Evolutionary conservation across 176 grass and related monocot species (phyloP).

Genomic region (Phyllostachys edulis): DNA sequence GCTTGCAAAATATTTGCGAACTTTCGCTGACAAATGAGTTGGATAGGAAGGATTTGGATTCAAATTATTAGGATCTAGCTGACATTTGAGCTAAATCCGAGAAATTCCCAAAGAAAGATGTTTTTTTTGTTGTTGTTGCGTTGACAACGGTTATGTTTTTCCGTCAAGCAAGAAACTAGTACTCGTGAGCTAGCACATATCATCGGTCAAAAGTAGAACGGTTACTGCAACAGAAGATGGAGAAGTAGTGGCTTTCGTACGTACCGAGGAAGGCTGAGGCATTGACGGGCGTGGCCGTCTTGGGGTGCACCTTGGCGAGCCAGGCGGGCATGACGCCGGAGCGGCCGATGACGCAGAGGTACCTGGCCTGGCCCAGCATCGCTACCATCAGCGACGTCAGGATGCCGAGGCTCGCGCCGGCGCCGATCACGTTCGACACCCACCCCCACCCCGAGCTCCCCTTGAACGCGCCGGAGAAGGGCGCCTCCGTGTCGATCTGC

Average conservation of each 20-base stretch:
- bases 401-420: slow-evolving; percentile 81
- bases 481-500: slow-evolving; percentile 84
- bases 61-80: background rate
- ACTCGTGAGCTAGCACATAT: background rate
- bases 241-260: background rate
- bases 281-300: slow-evolving; percentile 77
- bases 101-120: background rate
- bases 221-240: background rate
- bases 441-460: slow-evolving; percentile 55
- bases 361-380: slow-evolving; percentile 93
- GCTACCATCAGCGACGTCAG: slow-evolving; percentile 85
- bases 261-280: slow-evolving; percentile 83
- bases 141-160: no score
- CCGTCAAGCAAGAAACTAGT: background rate
- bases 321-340: slow-evolving; percentile 74
- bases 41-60: background rate
- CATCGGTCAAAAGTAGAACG: background rate
- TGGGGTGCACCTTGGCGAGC: slow-evolving; percentile 77
- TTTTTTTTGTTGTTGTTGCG: no score
- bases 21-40: background rate
- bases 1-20: background rate
- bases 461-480: slow-evolving; percentile 81
- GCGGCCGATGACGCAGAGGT: slow-evolving; percentile 90
- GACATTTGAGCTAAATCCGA: background rate
- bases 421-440: slow-evolving; percentile 85